Base-by-base conservation (phyloP, 1,284 basidiomycete genomes). In the Porodaedalea pini region DNA sequence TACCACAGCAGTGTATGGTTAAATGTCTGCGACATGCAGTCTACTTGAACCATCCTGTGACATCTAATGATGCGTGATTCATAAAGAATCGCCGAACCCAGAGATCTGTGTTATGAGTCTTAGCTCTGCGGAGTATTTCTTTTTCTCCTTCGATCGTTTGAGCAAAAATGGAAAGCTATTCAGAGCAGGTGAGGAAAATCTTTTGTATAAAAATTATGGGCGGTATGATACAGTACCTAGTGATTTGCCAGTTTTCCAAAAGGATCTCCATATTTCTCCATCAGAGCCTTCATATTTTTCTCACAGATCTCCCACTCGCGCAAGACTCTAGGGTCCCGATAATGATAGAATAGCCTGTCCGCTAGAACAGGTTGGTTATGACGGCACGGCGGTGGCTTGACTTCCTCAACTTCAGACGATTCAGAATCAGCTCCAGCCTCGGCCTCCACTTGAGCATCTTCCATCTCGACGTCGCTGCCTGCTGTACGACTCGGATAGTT, bases 291-390 rank as follows among this genome's bases (percentile, higher is more conserved):
- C 25, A 61, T 32, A 19, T 27, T 49, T 36, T 51, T 51, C 19
- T 57, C 45, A 25, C 55, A 54, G 10, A 13, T 13, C 49, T 57
- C 56, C 55, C 56, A 57, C 25, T 61, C 59, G 27, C 47, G 39
- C 17, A 54, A 7, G 23, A 50, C 56, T 41, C 56, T 50, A 13
- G 59, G 59, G 31, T 61, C 59, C 27, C 56, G 41, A 41, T 61
- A 57, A 27, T 31, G 45, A 36, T 57, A 57, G 47, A 57, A 61
- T 27, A 41, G 29, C 34, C 59, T 17, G 36, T 61, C 59, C 21
- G 49, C 41, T 36, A 61, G 58, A 4, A 39, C 43, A 25, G 51
- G 56, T 7, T 44, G 17, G n/a, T 37, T 19, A 31, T 61, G 59
- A 8, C 59, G 54, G 51, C 55, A 61, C 4, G 55, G 51, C 8